These are phyloP conservation scores for Stemphylium beticola DNA, from an alignment of 2,329 filamentous ascomycete genomes.

Conservation along the genomic window DNA sequence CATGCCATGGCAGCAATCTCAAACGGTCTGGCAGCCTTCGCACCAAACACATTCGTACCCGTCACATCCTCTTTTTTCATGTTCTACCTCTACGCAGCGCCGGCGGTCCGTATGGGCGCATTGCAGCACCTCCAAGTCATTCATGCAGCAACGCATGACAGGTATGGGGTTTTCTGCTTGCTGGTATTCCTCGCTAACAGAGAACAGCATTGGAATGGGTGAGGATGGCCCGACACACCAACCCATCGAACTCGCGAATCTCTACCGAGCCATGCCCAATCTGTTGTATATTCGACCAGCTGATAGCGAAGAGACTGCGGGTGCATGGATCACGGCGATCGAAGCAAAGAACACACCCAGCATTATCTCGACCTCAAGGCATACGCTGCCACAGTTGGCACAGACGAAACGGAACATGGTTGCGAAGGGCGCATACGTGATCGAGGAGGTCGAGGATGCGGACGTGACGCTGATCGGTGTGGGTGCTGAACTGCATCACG, in stretches of 20 bases:
- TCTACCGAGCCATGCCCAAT: slow-evolving; percentile 69
- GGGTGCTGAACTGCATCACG: slow-evolving; percentile 59
- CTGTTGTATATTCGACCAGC: slow-evolving; percentile 65
- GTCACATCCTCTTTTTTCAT: slow-evolving; percentile 66
- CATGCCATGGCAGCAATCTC: slow-evolving; percentile 47
- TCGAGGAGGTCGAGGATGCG: slow-evolving; percentile 49
- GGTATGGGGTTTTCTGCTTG: background rate
- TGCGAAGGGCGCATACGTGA: slow-evolving; percentile 55
- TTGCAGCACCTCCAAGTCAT: slow-evolving; percentile 62
- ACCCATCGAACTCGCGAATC: slow-evolving; percentile 61
- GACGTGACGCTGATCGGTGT: slow-evolving; percentile 52
- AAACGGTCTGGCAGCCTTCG: slow-evolving; percentile 63
- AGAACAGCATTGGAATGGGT: slow-evolving; percentile 54
- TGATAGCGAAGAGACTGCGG: slow-evolving; percentile 64
- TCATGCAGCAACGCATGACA: slow-evolving; percentile 66
- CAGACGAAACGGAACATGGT: slow-evolving; percentile 51
- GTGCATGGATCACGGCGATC: slow-evolving; percentile 60
- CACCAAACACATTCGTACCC: slow-evolving; percentile 58
- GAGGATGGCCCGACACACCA: slow-evolving; percentile 69
- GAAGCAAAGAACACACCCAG: slow-evolving; percentile 49
- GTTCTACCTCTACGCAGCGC: slow-evolving; percentile 66
- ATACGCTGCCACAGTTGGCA: slow-evolving; percentile 50
- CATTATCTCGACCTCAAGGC: slow-evolving; percentile 57
- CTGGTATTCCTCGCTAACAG: background rate
- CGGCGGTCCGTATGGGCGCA: slow-evolving; percentile 66